These are phyloP conservation scores for Coniophora puteana DNA, from an alignment of 1,284 basidiomycete genomes.

Conservation along the genomic window DNA sequence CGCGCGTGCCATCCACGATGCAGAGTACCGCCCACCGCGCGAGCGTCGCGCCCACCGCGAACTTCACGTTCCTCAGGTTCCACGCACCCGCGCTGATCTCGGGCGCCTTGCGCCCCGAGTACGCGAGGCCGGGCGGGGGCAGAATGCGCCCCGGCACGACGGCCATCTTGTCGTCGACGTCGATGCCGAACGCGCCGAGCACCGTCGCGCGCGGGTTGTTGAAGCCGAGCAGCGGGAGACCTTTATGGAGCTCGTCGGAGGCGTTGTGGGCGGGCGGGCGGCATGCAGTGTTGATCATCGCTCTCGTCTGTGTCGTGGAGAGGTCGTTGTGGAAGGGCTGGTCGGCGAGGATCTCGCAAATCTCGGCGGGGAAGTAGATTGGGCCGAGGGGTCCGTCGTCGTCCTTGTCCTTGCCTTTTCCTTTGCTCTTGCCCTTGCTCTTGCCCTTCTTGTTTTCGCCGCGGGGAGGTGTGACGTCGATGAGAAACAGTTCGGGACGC, in stretches of 20 bases:
- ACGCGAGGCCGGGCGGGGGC: slow-evolving; percentile 53
- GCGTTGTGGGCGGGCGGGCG: slow-evolving; percentile 68
- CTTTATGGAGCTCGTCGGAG: slow-evolving; percentile 48
- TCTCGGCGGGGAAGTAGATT: slow-evolving; percentile 59
- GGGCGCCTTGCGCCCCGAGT: slow-evolving; percentile 40
- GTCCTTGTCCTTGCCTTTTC: no score
- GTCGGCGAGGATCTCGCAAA: slow-evolving; percentile 66
- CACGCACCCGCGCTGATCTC: slow-evolving; percentile 59
- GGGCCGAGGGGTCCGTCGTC: no score
- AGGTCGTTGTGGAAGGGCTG: slow-evolving; percentile 72
- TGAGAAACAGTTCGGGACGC: slow-evolving; percentile 51
- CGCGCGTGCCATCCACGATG: slow-evolving; percentile 51
- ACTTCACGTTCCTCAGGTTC: slow-evolving; percentile 65
- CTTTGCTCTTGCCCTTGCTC: no score
- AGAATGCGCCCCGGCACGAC: slow-evolving; percentile 72
- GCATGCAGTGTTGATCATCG: slow-evolving; percentile 67
- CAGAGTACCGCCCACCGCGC: slow-evolving; percentile 62
- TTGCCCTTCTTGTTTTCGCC: slow-evolving; percentile 43
- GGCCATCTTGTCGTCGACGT: slow-evolving; percentile 61
- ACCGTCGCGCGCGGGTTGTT: slow-evolving; percentile 39
- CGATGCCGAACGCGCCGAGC: slow-evolving; percentile 52
- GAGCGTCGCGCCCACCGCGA: slow-evolving; percentile 49
- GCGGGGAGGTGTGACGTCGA: slow-evolving; percentile 66
- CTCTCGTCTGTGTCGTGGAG: slow-evolving; percentile 59
- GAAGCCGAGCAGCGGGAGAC: slow-evolving; percentile 62